Evolutionary conservation across 2,329 filamentous ascomycete species (phyloP).

Genomic region (Sclerotinia sclerotiorum): DNA sequence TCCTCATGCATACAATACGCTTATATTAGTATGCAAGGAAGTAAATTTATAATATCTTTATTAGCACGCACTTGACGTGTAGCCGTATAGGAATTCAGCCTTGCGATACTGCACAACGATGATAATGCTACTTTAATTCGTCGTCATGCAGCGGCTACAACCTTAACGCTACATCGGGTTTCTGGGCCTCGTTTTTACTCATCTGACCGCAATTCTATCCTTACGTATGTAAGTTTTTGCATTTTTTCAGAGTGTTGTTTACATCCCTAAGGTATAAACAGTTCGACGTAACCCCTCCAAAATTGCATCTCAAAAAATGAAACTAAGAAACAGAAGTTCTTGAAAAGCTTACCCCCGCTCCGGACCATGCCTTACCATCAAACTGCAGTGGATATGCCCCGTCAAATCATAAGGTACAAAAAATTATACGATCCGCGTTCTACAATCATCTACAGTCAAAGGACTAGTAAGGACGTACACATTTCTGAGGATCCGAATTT

Average conservation of each 20-base stretch:
- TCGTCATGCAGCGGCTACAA: conserved; percentile 4
- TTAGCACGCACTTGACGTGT: not conserved
- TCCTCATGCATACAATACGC: not conserved
- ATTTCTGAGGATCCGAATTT: not conserved
- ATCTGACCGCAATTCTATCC: not conserved
- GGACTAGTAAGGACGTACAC: not conserved
- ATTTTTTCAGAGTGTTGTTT: not conserved
- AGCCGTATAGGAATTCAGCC: not conserved
- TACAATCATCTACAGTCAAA: not conserved
- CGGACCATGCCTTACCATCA: not conserved
- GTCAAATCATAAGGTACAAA: not conserved
- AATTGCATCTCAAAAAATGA: not conserved
- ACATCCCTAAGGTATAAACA: not conserved
- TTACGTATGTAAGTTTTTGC: not conserved
- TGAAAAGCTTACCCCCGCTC: not conserved
- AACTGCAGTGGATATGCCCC: not conserved
- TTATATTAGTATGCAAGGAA: not conserved
- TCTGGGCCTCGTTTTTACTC: not conserved
- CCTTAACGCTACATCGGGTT: not conserved
- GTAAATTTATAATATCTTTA: no score
- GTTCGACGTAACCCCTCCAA: not conserved
- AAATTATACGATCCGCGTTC: not conserved
- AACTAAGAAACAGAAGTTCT: not conserved
- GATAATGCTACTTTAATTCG: not conserved
- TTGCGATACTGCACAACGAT: not conserved